Evolutionary conservation across 1,284 basidiomycete genomes (phyloP).

Genomic region (Boletus smithii): DNA sequence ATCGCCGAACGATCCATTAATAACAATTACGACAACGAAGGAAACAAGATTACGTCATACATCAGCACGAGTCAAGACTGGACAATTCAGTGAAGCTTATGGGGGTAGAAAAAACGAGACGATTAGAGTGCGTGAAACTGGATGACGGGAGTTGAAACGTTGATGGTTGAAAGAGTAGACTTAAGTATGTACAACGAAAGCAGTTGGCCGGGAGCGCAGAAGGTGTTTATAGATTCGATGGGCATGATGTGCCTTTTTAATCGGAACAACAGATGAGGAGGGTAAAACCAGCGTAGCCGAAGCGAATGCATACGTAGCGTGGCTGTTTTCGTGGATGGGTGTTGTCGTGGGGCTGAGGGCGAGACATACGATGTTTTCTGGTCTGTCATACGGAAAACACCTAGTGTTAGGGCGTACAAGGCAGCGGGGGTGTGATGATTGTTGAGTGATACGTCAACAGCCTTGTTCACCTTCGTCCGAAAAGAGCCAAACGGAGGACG

Average conservation of each 20-base stretch:
- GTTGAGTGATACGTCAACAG: background rate
- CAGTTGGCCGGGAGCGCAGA: background rate
- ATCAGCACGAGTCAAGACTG: background rate
- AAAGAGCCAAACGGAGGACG: background rate
- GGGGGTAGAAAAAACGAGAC: background rate
- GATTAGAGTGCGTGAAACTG: background rate
- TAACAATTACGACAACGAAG: too few species aligned
- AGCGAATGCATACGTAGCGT: background rate
- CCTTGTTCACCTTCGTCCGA: background rate
- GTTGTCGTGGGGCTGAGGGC: background rate
- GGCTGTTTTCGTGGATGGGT: background rate
- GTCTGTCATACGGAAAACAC: background rate
- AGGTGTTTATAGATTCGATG: background rate
- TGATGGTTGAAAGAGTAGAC: background rate
- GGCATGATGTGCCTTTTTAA: background rate
- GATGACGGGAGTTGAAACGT: conserved; percentile 1
- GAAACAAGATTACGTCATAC: too few species aligned
- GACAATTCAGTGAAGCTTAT: background rate
- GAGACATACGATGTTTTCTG: background rate
- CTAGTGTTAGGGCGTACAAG: background rate
- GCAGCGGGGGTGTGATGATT: background rate
- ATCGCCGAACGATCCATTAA: conserved; percentile 1
- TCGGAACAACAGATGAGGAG: background rate
- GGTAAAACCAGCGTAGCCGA: background rate
- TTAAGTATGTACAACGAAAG: conserved; percentile 14